Conservation (phyloP, 441 rosid species). For the Bruguiera hainesii region DNA sequence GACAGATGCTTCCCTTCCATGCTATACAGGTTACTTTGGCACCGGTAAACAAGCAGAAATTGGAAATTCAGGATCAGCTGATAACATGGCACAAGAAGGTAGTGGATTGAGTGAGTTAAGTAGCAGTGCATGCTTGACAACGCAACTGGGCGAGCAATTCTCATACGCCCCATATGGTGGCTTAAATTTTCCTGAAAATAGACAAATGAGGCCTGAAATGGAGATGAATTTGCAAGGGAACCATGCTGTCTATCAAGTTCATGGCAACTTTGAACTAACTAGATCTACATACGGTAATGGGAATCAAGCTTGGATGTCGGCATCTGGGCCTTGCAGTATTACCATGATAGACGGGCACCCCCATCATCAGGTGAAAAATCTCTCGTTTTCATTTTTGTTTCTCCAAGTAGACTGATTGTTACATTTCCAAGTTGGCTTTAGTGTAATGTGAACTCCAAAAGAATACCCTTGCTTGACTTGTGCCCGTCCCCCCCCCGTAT, state of each 20-base stretch:
- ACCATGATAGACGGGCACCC: slow-evolving; percentile 34
- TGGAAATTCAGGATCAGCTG: slow-evolving; percentile 42
- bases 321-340: slow-evolving; percentile 32
- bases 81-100: slow-evolving; percentile 35
- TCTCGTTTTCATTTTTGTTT: background rate
- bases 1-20: slow-evolving; percentile 37
- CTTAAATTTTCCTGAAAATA: slow-evolving; percentile 33
- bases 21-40: slow-evolving; percentile 53
- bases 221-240: slow-evolving; percentile 43
- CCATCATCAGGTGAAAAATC: slow-evolving; percentile 36
- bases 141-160: slow-evolving; percentile 40
- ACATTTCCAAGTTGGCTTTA: background rate
- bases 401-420: background rate
- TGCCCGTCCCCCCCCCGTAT: no score
- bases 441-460: no score
- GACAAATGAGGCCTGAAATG: slow-evolving; percentile 38
- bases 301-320: slow-evolving; percentile 35
- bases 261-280: slow-evolving; percentile 32
- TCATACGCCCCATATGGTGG: slow-evolving; percentile 41
- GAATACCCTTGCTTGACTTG: no score
- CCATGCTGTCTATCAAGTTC: slow-evolving; percentile 30
- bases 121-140: slow-evolving; percentile 40
- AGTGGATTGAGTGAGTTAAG: slow-evolving; percentile 44
- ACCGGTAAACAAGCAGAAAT: slow-evolving; percentile 48
- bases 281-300: slow-evolving; percentile 31